Conservation (phyloP, 768 basidiomycete genomes). For the Podaxis sp. region DNA sequence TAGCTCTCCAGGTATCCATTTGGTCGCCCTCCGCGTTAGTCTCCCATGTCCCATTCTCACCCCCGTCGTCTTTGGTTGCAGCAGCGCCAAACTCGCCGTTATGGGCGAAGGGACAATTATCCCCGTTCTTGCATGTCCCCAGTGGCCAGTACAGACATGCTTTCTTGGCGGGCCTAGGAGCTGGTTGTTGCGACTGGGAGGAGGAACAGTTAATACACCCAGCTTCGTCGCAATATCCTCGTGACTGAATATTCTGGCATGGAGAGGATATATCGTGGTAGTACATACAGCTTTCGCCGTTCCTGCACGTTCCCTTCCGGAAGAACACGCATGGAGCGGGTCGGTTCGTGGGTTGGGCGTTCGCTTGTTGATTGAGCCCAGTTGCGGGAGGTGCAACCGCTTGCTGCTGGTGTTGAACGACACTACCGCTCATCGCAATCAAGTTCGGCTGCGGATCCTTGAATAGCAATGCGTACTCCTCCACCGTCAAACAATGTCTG, state of each 20-base stretch:
- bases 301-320: constrained; percentile 10
- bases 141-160: constrained; percentile 33
- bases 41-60: not conserved
- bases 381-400: not conserved
- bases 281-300: not conserved
- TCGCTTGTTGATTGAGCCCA: not conserved
- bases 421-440: constrained; percentile 20
- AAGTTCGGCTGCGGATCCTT: constrained; percentile 35
- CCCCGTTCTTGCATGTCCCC: constrained; percentile 39
- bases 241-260: constrained; percentile 1
- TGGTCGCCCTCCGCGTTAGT: not conserved
- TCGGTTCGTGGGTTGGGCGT: not conserved
- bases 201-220: not conserved
- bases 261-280: not conserved
- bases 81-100: constrained; percentile 16
- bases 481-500: constrained; percentile 38
- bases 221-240: not conserved
- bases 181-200: not conserved
- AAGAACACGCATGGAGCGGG: not conserved
- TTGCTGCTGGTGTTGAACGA: not conserved
- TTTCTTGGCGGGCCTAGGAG: not conserved
- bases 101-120: constrained; percentile 34
- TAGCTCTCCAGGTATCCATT: not conserved
- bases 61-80: not conserved
- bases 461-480: constrained; percentile 38